Percentiles rank a stretch among this genome's conserved stretches.
Conservation (phyloP, 129 eudicot genomes). For the Saposhnikovia divaricata region DNA sequence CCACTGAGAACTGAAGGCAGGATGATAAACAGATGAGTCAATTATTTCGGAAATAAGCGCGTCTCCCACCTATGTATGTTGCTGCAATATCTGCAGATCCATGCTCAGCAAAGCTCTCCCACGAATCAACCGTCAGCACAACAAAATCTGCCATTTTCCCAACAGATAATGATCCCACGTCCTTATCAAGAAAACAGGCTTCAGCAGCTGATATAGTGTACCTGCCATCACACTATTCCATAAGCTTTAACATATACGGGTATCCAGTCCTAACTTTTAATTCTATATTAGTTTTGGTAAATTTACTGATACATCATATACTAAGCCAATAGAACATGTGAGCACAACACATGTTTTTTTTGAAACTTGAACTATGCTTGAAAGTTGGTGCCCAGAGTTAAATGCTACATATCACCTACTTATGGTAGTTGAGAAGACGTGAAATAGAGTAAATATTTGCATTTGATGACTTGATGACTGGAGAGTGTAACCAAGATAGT, state of each 20-base stretch:
- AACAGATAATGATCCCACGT: constrained; percentile 65
- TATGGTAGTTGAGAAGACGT: background rate
- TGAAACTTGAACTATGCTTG: background rate
- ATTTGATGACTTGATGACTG: constrained; percentile 6
- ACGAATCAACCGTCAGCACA: constrained; percentile 42
- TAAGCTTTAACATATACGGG: background rate
- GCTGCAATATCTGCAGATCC: constrained; percentile 54
- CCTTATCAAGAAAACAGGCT: constrained; percentile 76
- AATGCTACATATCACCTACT: background rate
- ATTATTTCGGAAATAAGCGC: constrained; percentile 42
- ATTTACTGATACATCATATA: background rate
- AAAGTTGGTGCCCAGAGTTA: background rate
- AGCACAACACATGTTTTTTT: background rate
- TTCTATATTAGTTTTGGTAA: background rate
- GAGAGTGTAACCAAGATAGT: background rate
- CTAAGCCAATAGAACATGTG: background rate
- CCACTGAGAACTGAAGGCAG: background rate
- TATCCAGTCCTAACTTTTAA: background rate
- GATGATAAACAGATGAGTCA: background rate
- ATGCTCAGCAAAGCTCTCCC: constrained; percentile 45
- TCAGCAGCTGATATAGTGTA: constrained; percentile 78
- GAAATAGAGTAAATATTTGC: background rate
- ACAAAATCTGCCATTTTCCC: constrained; percentile 93
- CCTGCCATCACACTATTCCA: constrained; percentile 29
- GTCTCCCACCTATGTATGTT: constrained; percentile 72